Base-by-base conservation (phyloP, 495 filamentous ascomycete genomes). In the Penicillium fimorum region DNA sequence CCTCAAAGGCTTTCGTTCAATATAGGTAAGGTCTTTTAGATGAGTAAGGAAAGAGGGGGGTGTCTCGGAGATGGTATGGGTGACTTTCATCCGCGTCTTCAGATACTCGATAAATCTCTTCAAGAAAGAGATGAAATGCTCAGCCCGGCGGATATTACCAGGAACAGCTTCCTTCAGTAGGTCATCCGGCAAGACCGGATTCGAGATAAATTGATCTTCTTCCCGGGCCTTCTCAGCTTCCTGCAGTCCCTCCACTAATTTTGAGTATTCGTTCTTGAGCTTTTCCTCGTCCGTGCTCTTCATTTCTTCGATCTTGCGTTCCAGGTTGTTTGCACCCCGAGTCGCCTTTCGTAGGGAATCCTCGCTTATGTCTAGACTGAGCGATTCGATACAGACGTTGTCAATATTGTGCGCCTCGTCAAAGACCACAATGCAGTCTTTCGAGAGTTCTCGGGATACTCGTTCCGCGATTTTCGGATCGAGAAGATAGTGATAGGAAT, bases 351-450 rank as follows among this genome's bases (percentile, higher is more conserved):
- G 82, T 41, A 99, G 68, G 0, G 92, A 96, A 60, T 97, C 94
- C 68, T 99, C 91, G 0, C 91, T 97, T 30, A 99, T 79, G 69
- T 99, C 94, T 27, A 96, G 96, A 64, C 93, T 97, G 20, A 97
- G 79, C 12, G 94, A 96, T 63, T 99, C 94, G 58, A 99, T 99
- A 69, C 95, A 97, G 48, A 99, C 94, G 70, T 99, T 99, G 79
- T 99, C 94, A 63, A 99, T 99, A 59, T 99, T 99, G 72, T 99
- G 94, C 18, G 94, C 94, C 64, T 99, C 94, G 66, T 99, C 94
- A 61, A 99, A 99, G 13, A 99, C 95, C 15, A 99, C 90, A 27
- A 99, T 99, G 67, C 92, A 96, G 68, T 99, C 94, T 57, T 96
- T 97, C 6, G 94, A 96, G 6, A 99, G 81, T 63, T 99, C 93